Evolutionary conservation across 192 early-diverging fungal genomes (phyloP), one percentile per base, ranked within the genome.

Genomic region (Coemansia sp.): DNA sequence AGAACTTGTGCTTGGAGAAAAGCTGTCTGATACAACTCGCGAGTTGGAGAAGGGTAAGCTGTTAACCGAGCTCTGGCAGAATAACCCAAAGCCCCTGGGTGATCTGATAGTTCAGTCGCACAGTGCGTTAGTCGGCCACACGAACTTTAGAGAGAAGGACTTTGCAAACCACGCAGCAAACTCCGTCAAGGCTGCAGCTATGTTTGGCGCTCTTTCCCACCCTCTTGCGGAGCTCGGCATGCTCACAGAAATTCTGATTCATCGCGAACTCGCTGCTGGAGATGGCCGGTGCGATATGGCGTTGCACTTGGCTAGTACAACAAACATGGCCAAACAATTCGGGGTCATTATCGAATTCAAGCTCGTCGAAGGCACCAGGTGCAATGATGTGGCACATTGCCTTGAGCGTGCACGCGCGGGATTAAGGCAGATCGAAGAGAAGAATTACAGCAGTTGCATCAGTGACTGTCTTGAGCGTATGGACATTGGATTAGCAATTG

Each of bases 301-400:
- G 6, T 64, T 70, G 69, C 50, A 53, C 21, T 53, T 70, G 42
- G 63, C 53, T 36, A 64, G 46, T 34, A n/a, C 45, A 6, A 46
- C 2, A 5, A 64, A 64, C 34, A 31, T 34, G 63, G 33, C 63
- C 5, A 51, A 53, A 7, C 44, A 64, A 46, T 64, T 64, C 24
- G 63, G 63, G 46, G 31, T 53, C 1, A 51, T 64, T 16, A 51
- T 64, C 46, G 63, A 64, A 21, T 64, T 64, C 48, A 64, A 64
- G 33, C 48, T n/a, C 34, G 53, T 64, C 45, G 44, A 41, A 1
- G 29, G 13, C 3, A 11, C 29, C 36, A 45, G 46, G 44, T 27
- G 24, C 17, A 14, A 51, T 1, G n/a, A 64, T 21, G 21, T 9
- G 3, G 48, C 34, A 4, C 8, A 34, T 34, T 46, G 36, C 35